Evolutionary conservation across 441 rosid genomes (phyloP), one percentile per base, ranked within the genome.

Genomic region (Pelargonium myrrhifolium): DNA sequence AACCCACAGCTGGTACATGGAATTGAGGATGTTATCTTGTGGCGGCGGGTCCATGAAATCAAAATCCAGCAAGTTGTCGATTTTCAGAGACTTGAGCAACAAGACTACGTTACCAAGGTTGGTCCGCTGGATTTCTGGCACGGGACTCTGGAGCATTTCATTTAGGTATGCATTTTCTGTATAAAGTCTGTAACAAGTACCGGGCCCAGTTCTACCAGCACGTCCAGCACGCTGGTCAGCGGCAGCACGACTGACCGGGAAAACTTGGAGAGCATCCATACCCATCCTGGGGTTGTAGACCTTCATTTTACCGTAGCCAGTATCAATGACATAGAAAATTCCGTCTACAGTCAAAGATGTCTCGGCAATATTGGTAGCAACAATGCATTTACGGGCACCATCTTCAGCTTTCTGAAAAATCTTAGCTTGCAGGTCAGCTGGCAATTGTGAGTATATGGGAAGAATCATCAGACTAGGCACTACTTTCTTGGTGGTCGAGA

Each of bases 31-130:
- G 85, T 94, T 94, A 60, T 94, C 98, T 78, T 92, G 96, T 0
- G 99, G 99, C 43, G 99, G 99, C 20, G 99, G 99, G 73, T 94
- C 99, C 99, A 94, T 94, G 72, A 94, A 94, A 74, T 92, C 98
- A 65, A 94, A 94, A 76, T 92, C 97, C 28, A 94, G 85, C 82
- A 94, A 77, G 79, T 94, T 92, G 12, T 92, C 97, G 8, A 92
- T 80, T 76, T 94, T 89, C 42, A 92, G 85, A 3, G 99, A 94
- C 83, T 94, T 94, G 69, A 94, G 88, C 85, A 94, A 75, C 82
- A 94, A 76, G 49, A 94, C 98, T 63, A 94, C 98, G 39, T 89
- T 88, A 58, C 99, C 99, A 60, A 94, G 92, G 81, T 94, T 92
- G 65, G 99, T 94, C 66, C 99, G 80, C 77, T 92, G 99, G 74